phyloP scores from a whole-genome alignment of 495 filamentous ascomycete genomes.

The Wilcoxina mikolae region DNA sequence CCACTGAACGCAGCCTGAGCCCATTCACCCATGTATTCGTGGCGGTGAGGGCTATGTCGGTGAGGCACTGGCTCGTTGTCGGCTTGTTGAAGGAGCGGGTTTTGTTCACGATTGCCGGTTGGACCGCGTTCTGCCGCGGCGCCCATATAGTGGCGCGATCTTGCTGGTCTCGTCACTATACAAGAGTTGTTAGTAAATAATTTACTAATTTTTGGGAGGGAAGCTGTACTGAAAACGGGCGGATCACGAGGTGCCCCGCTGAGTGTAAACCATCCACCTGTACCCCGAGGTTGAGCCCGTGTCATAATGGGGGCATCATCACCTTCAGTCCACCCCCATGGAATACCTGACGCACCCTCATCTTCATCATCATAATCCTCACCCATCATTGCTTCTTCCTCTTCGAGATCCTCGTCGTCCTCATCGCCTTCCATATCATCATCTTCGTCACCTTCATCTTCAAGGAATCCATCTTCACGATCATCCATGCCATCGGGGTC shows the following conservation, averaged over 20 bases:
- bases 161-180: slow-evolving; percentile 19
- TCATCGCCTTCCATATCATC: slow-evolving; percentile 41
- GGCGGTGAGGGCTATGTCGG: slow-evolving; percentile 20
- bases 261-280: slow-evolving; percentile 36
- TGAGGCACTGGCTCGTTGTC: slow-evolving; percentile 18
- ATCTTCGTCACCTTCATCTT: slow-evolving; percentile 46
- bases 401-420: slow-evolving; percentile 58
- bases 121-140: slow-evolving; percentile 13
- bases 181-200: no score
- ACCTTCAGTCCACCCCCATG: slow-evolving; percentile 28
- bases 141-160: slow-evolving; percentile 23
- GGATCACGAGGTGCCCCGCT: slow-evolving; percentile 27
- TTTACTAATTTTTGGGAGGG: no score
- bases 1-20: slow-evolving; percentile 40
- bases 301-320: slow-evolving; percentile 31
- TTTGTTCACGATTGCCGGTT: slow-evolving; percentile 21
- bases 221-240: slow-evolving; percentile 24
- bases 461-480: slow-evolving; percentile 44
- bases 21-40: slow-evolving; percentile 39
- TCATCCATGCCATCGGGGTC: slow-evolving; percentile 37
- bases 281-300: slow-evolving; percentile 31
- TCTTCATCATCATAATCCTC: slow-evolving; percentile 51
- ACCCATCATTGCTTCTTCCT: slow-evolving; percentile 41
- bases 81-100: slow-evolving; percentile 28
- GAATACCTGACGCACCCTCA: slow-evolving; percentile 42